Conservation (phyloP, 1,284 basidiomycete genomes). For the Bondarzewia mesenterica region DNA sequence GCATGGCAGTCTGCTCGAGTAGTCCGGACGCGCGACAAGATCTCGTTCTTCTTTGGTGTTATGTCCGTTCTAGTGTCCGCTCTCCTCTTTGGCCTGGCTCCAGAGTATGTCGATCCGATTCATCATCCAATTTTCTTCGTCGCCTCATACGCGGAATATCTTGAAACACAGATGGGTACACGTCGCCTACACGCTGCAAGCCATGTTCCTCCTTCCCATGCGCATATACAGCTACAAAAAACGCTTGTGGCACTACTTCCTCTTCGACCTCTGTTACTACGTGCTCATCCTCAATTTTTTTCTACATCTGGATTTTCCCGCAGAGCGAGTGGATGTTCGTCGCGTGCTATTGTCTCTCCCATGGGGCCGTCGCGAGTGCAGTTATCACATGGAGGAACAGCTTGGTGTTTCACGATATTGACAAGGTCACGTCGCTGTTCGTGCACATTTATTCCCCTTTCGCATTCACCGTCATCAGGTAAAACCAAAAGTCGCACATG, state of each 20-base stretch:
- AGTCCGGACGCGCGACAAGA: conserved; percentile 84
- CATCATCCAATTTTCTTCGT: conserved; percentile 18
- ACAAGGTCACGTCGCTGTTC: conserved; percentile 89
- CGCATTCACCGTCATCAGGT: conserved; percentile 85
- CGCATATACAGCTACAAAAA: conserved; percentile 83
- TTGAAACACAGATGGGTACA: conserved; percentile 57
- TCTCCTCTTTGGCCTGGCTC: conserved; percentile 75
- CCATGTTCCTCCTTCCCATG: conserved; percentile 70
- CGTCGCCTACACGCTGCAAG: conserved; percentile 69
- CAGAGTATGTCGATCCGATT: conserved; percentile 54
- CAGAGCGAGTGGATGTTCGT: conserved; percentile 68
- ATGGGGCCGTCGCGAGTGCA: conserved; percentile 85
- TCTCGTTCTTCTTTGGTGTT: conserved; percentile 88
- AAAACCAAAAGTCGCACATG: conserved; percentile 22
- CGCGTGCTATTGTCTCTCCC: conserved; percentile 81
- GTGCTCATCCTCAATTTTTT: conserved; percentile 81
- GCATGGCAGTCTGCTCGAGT: conserved; percentile 90
- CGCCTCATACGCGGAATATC: background rate
- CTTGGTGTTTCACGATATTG: conserved; percentile 91
- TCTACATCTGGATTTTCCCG: conserved; percentile 84
- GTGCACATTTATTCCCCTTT: conserved; percentile 87
- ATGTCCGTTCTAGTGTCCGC: conserved; percentile 81
- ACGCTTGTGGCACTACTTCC: conserved; percentile 87
- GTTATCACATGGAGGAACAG: conserved; percentile 96
- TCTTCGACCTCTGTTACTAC: conserved; percentile 90